A percentile compares a stretch with the other conserved stretches of the same genome.
Evolutionary conservation across 2,329 filamentous ascomycete species (phyloP).

Genomic region (Didymella arachidicola): DNA sequence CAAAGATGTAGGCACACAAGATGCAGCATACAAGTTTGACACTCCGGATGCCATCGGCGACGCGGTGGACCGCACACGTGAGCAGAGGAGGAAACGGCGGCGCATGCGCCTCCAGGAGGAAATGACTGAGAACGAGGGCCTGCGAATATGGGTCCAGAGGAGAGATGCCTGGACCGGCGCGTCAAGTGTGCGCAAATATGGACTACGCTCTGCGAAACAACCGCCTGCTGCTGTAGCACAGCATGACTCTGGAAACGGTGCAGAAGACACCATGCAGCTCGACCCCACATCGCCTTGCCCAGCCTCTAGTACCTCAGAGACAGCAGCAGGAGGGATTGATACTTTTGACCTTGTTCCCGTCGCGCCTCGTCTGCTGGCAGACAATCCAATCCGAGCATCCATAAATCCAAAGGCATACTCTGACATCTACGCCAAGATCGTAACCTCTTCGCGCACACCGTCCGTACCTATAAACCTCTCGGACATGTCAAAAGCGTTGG

Average conservation of each 20-base stretch:
- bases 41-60: conserved; percentile 55
- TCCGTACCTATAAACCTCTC: conserved; percentile 86
- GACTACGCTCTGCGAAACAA: conserved; percentile 9
- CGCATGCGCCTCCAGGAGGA: conserved; percentile 51
- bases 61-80: conserved; percentile 43
- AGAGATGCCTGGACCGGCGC: conserved; percentile 89
- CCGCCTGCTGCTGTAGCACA: conserved; percentile 6
- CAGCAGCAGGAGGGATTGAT: neutral
- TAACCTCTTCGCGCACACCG: conserved; percentile 79
- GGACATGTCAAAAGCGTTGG: conserved; percentile 81
- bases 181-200: conserved; percentile 54
- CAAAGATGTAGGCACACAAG: conserved; percentile 34
- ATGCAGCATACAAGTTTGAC: conserved; percentile 54
- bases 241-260: conserved; percentile 9
- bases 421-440: conserved; percentile 88
- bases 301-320: neutral
- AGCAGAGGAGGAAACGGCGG: conserved; percentile 49
- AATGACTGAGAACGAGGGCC: conserved; percentile 76
- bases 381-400: conserved; percentile 77
- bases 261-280: conserved; percentile 8
- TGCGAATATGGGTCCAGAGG: conserved; percentile 79
- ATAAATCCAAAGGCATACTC: conserved; percentile 78
- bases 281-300: neutral
- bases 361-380: conserved; percentile 73
- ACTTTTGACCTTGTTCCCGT: conserved; percentile 68